phyloP scores from a whole-genome alignment of 164 flowering plant genomes.

The Kalanchoe fedtschenkoi region DNA sequence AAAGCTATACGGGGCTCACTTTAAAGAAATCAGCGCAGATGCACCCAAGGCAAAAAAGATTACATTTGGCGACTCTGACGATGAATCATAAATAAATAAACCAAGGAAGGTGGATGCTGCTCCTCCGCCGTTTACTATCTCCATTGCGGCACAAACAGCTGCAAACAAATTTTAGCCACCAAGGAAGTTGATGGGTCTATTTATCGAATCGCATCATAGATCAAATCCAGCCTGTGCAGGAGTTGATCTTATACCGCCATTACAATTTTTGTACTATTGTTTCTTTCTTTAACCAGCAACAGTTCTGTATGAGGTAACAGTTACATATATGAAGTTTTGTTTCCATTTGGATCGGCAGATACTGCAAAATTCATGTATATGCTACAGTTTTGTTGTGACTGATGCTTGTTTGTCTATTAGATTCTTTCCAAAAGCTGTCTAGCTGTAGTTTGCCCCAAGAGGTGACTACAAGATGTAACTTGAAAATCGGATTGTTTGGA shows the following conservation, averaged over 20 bases:
- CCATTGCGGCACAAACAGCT: background rate
- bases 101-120: too few species aligned
- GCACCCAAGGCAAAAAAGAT: constrained; percentile 30
- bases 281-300: too few species aligned
- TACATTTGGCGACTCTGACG: constrained; percentile 72
- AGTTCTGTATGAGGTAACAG: too few species aligned
- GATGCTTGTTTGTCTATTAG: background rate
- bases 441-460: background rate
- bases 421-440: background rate
- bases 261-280: too few species aligned
- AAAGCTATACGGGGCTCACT: constrained; percentile 90
- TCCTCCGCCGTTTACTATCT: too few species aligned
- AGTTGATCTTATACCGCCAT: too few species aligned
- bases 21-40: constrained; percentile 64
- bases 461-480: background rate
- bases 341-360: too few species aligned
- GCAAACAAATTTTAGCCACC: background rate
- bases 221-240: background rate
- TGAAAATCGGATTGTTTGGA: too few species aligned
- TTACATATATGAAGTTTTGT: too few species aligned
- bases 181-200: background rate
- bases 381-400: too few species aligned
- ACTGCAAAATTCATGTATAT: too few species aligned
- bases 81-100: constrained; percentile 23
- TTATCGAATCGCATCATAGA: background rate